phyloP scores from a whole-genome alignment of 2,329 filamentous ascomycete genomes.

The Penicillium digitatum region DNA sequence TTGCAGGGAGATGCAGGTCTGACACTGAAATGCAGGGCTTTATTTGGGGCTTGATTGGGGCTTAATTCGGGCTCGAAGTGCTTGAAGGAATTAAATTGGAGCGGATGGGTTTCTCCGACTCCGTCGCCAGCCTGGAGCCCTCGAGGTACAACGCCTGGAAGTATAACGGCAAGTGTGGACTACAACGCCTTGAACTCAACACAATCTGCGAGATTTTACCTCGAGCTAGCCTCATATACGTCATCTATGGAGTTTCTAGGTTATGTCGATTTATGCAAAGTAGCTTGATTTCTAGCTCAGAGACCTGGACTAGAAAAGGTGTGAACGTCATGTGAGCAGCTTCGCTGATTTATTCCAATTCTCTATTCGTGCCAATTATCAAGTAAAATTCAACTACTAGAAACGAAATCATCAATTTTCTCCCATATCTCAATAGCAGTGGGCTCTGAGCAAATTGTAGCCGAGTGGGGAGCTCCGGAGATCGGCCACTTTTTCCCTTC shows the following conservation, averaged over 20 bases:
- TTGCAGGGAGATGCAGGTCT: conserved; percentile 3
- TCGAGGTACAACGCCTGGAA: background rate
- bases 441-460: conserved; percentile 9
- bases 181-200: background rate
- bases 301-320: background rate
- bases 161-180: background rate
- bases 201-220: background rate
- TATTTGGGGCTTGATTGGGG: background rate
- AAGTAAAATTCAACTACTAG: background rate
- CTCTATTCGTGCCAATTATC: background rate
- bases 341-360: background rate
- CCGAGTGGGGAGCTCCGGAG: conserved; percentile 18
- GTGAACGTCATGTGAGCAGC: background rate
- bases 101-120: conserved; percentile 32
- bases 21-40: conserved; percentile 7
- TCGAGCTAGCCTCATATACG: background rate
- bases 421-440: background rate
- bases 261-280: background rate
- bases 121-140: conserved; percentile 2
- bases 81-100: conserved; percentile 16
- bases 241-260: background rate
- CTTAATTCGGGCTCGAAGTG: background rate
- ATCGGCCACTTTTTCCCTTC: conserved; percentile 18
- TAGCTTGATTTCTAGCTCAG: background rate
- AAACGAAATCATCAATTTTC: no score